Base-by-base conservation (phyloP, 257 asterid genomes). In the Osmanthus fragrans region DNA sequence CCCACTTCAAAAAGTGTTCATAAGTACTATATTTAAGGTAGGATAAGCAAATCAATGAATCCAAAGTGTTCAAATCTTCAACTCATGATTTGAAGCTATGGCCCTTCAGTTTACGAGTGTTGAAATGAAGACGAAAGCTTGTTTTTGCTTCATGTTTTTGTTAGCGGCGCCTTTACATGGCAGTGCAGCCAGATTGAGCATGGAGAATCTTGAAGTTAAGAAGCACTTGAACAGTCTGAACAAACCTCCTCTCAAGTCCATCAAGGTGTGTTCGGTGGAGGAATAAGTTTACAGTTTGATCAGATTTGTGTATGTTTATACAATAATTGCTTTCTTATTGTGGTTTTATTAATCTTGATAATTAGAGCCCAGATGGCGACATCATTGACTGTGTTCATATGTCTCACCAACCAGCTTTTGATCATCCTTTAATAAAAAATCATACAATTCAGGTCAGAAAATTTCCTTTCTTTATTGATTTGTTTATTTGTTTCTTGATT, bases 301-400 rank as follows among this genome's bases (percentile, higher is more conserved):
- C 10, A 3, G 5, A 42, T 56, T 64, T 76, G 30, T 27, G 76
- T 51, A 42, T 79, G 73, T 27, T 76, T 11, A 72, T 39, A 27
- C 30, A 27, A 63, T 63, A 27, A 27, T 27, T 63, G 36, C 34
- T 63, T 11, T 4, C 69, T 9, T 63, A 63, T 25, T 32, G 69
- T 63, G 69, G 34, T 63, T 63, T 60, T 3, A 40, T 40, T 10
- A n/a, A 10, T 63, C 29, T 56, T 29, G 51, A 75, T 68, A 80
- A 69, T 73, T 85, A 93, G 97, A 93, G 98, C 85, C 92, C 94
- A 82, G 97, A 93, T 88, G 98, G 98, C n/a, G 98, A 93, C 85
- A 83, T 87, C 67, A 93, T 93, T 84, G 98, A 93, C 79, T 93
- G 98, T 69, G 91, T 93, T 51, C 91, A 71, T 77, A 77, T 89